Evolutionary conservation across 257 asterid genomes (phyloP), one percentile per base, ranked within the genome.

Genomic region (Solanum megistacrolobum): DNA sequence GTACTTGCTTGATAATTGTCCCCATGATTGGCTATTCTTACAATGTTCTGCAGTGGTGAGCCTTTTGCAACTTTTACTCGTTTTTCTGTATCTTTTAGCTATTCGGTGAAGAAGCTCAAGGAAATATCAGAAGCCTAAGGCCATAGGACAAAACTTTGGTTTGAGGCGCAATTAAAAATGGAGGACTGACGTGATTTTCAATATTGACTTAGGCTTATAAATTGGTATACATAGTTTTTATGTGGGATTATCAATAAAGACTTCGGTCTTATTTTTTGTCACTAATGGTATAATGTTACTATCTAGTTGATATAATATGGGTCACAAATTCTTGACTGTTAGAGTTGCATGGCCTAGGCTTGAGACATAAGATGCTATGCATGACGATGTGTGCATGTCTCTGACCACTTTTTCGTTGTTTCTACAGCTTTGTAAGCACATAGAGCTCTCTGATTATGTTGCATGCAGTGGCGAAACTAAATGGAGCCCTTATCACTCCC

Each of bases 11-110:
- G 99, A 97, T 88, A 97, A 97, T 87, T 87, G 92, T 90, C 99
- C 99, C 88, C 99, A 97, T 90, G 99, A 97, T 92, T 97, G 99
- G 98, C 95, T 97, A 58, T 97, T 96, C 93, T 90, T 95, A 91
- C 99, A 96, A 89, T 97, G 98, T 62, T 92, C 98, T 78, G 93
- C 99, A 34, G 98, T 95, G 97, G 99, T 97, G 84, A 93, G 98
- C 89, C 87, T 66, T 87, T 85, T 48, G 65, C 36, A 87, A 83
- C 55, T 65, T 81, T 87, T 87, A 75, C 82, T 85, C 4, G 72
- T 29, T 75, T 60, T 34, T 69, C 39, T 78, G n/a, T 71, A 46
- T n/a, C 23, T n/a, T 43, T 81, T 46, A 46, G 27, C 85, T 81
- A 29, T 27, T 20, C 39, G 5, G 29, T 2, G 25, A 81, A 9